Conservation (phyloP, 805 yeast genomes). For the Yamadazyma scolyti region DNA sequence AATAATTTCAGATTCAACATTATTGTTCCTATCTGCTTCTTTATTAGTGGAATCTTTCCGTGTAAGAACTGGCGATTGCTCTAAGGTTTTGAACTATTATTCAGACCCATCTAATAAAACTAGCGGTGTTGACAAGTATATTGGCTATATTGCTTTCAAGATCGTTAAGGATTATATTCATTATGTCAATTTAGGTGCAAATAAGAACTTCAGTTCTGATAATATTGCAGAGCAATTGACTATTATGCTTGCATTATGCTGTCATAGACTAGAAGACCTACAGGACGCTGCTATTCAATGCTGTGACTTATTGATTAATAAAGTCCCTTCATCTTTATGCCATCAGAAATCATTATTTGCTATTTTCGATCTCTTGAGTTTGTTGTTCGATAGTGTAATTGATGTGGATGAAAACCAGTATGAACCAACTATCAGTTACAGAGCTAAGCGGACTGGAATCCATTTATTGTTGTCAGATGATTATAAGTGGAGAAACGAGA, state of each 20-base stretch:
- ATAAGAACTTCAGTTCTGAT: conserved; percentile 52
- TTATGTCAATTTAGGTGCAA: conserved; percentile 50
- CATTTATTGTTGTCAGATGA: conserved; percentile 67
- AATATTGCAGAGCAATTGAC: conserved; percentile 65
- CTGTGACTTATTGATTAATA: conserved; percentile 61
- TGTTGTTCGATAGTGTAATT: conserved; percentile 72
- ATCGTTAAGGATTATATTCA: conserved; percentile 55
- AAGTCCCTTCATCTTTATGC: conserved; percentile 76
- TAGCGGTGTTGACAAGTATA: conserved; percentile 63
- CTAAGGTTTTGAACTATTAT: conserved; percentile 71
- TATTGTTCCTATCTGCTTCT: conserved; percentile 85
- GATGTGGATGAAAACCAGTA: conserved; percentile 84
- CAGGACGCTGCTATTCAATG: conserved; percentile 79
- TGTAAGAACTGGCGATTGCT: conserved; percentile 75
- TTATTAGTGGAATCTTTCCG: conserved; percentile 75
- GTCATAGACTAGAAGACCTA: conserved; percentile 70
- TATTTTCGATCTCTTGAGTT: conserved; percentile 72
- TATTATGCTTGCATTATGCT: conserved; percentile 62
- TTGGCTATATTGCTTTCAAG: conserved; percentile 61
- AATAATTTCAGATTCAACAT: conserved; percentile 62
- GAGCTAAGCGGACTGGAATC: conserved; percentile 42
- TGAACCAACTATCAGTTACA: conserved; percentile 73
- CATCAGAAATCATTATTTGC: conserved; percentile 71
- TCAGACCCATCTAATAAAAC: conserved; percentile 74
- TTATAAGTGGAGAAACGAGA: conserved; percentile 66